Evolutionary conservation across 2,329 filamentous ascomycete genomes (phyloP).

Genomic region (Fusarium globosum): DNA sequence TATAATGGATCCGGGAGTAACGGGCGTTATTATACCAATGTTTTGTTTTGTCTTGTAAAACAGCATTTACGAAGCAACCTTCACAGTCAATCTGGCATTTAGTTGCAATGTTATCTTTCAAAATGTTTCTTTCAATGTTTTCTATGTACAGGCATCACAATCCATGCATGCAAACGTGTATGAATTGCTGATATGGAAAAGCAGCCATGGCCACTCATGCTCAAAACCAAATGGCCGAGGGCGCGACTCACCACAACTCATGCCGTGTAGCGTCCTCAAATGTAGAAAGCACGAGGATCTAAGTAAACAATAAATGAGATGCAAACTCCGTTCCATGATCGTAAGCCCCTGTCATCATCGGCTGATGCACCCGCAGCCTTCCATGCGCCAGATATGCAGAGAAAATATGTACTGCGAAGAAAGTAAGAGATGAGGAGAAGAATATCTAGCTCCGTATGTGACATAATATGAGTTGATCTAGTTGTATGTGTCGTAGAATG

Average conservation of each 20-base stretch:
- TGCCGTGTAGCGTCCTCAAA: constrained; percentile 3
- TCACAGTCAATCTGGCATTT: neutral
- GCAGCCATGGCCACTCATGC: constrained; percentile 8
- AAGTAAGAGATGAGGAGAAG: constrained; percentile 12
- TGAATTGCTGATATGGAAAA: neutral
- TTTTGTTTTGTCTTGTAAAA: constrained; percentile 22
- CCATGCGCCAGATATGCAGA: constrained; percentile 44
- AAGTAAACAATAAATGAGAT: constrained; percentile 20
- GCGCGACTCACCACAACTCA: neutral
- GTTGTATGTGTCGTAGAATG: constrained; percentile 14
- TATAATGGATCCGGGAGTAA: constrained; percentile 1
- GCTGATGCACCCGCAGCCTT: constrained; percentile 41
- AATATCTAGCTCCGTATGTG: constrained; percentile 2
- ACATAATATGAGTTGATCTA: constrained; percentile 11
- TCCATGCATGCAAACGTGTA: neutral
- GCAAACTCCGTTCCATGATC: constrained; percentile 44
- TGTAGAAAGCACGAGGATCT: constrained; percentile 10
- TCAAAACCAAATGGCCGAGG: constrained; percentile 15
- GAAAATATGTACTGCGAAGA: constrained; percentile 34
- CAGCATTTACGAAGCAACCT: constrained; percentile 19
- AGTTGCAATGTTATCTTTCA: neutral
- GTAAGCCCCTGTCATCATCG: constrained; percentile 32
- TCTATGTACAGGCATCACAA: constrained; percentile 21
- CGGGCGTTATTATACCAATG: constrained; percentile 28
- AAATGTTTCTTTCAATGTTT: neutral